phyloP scores from a whole-genome alignment of 164 flowering plant genomes.

The Annona squamosa region DNA sequence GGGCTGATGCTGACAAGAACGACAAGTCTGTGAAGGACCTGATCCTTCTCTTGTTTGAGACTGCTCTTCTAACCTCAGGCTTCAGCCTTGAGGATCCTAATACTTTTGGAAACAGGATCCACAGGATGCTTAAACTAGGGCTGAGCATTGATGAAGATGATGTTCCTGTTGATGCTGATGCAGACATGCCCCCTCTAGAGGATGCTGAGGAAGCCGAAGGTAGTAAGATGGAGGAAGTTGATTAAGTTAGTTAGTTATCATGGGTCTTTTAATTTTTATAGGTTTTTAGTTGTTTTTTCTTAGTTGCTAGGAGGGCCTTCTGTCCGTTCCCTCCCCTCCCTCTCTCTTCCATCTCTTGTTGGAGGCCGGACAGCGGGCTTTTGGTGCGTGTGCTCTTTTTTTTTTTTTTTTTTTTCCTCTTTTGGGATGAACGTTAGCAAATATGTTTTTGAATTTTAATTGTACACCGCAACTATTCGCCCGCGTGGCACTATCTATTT shows the following conservation, averaged over 20 bases:
- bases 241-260: not conserved
- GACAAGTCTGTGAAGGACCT: conserved; percentile 21
- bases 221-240: conserved; percentile 30
- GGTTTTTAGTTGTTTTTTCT: not conserved
- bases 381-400: not conserved
- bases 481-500: not conserved
- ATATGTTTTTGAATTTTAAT: not conserved
- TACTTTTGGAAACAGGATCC: conserved; percentile 16
- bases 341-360: not conserved
- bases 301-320: not conserved
- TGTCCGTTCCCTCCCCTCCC: not conserved
- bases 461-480: not conserved
- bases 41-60: conserved; percentile 18
- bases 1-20: conserved; percentile 20
- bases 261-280: not conserved
- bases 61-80: conserved; percentile 19
- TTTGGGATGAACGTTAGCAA: not conserved
- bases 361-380: not conserved
- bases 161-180: conserved; percentile 5
- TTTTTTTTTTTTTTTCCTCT: not conserved
- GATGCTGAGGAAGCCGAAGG: conserved; percentile 21
- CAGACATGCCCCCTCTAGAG: conserved; percentile 14
- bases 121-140: conserved; percentile 18
- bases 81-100: conserved; percentile 20
- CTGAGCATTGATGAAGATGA: conserved; percentile 19